These are phyloP conservation scores for Elaeagnus macrophylla DNA, from an alignment of 306 rosid species.

Conservation along the genomic window DNA sequence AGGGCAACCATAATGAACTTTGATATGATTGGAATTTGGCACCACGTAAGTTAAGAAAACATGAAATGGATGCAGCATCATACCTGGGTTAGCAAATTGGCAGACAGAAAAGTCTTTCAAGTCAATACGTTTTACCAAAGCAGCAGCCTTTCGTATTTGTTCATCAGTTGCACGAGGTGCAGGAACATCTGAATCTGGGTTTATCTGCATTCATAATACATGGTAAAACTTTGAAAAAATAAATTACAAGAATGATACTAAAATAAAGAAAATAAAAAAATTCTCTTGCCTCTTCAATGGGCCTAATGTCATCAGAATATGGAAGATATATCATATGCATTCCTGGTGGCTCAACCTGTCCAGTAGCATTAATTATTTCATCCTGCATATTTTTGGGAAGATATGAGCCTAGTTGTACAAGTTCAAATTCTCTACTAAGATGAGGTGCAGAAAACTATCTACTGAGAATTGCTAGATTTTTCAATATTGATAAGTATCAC, in stretches of 20 bases:
- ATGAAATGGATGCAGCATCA: background rate
- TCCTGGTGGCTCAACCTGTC: conserved; percentile 96
- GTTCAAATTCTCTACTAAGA: no score
- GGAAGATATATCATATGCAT: conserved; percentile 93
- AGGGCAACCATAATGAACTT: background rate
- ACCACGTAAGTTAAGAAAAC: background rate
- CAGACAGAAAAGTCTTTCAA: conserved; percentile 71
- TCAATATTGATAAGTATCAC: no score
- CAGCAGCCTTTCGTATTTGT: conserved; percentile 61
- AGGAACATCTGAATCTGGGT: conserved; percentile 32
- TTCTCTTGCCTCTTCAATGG: conserved; percentile 74
- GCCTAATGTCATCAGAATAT: conserved; percentile 83
- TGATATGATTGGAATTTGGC: background rate
- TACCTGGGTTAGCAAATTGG: conserved; percentile 86
- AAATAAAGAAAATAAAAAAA: background rate
- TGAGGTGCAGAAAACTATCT: no score
- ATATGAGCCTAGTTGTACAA: background rate
- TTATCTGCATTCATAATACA: conserved; percentile 41
- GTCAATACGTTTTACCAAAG: conserved; percentile 68
- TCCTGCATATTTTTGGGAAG: conserved; percentile 38
- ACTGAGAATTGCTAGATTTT: no score
- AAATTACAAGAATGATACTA: conserved; percentile 10
- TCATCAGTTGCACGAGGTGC: conserved; percentile 57
- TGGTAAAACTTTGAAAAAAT: background rate
- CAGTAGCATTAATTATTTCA: conserved; percentile 53